Evolutionary conservation across 257 asterid genomes (phyloP), one percentile per base, ranked within the genome.

Genomic region (Oldenlandia corymbosa): DNA sequence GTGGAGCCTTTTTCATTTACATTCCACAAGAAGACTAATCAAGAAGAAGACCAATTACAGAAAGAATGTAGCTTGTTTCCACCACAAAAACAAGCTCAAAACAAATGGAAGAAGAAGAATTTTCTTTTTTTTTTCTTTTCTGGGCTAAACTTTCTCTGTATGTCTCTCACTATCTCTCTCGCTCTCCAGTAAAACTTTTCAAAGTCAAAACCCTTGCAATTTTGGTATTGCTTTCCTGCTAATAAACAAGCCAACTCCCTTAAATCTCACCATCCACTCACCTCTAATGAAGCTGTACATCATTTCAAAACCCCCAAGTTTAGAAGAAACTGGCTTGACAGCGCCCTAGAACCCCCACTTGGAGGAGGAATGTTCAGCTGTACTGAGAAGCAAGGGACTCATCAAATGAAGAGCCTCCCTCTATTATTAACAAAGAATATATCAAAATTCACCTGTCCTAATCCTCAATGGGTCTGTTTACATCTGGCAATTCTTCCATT

Each of bases 341-440:
- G 65, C 66, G 6, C 39, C 71, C 66, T 71, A 32, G 58, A 67
- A 49, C 50, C 64, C 71, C 71, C 48, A 56, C 66, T 60, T 42
- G 36, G 64, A 69, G 63, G 63, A 51, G n/a, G 75, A 71, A 68
- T 65, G 69, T 71, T 57, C 76, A 68, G 71, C 72, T 52, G 54
- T 26, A 64, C 71, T 61, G 18, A 68, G 47, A 62, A 71, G 58
- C 69, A 53, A 61, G 65, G 75, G 68, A 51, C 63, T n/a, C n/a
- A n/a, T 68, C 71, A 41, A 67, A 68, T 69, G 62, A 28, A 69
- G 72, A 69, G 62, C 72, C 71, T 62, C 49, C n/a, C 74, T 41
- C 41, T 62, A 55, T 77, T 77, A 74, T 74, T 71, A 62, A 66
- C 80, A 77, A 82, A 84, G 85, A 87, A 87, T 56, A 60, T 65